Evolutionary conservation across 192 early-diverging fungal species (phyloP), one percentile per base, ranked within the genome.

Genomic region (Diversispora eburnea): DNA sequence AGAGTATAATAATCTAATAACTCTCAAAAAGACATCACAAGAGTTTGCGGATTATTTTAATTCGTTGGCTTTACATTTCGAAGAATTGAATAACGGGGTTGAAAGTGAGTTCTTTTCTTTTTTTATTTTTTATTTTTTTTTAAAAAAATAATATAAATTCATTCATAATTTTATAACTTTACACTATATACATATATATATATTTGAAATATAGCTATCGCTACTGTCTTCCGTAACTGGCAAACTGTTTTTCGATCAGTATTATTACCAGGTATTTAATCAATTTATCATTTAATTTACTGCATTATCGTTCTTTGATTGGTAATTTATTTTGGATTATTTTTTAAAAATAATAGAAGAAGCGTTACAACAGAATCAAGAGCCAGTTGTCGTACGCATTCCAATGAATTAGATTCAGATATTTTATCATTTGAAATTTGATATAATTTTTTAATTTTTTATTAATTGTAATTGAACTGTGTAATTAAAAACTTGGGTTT

Each of bases 201-300:
- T 6, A 19, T 67, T 67, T 67, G 15, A 9, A 17, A 33, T 65
- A 19, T 54, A 68, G 66, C 49, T 13, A 47, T 68, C 33, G 49
- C 47, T 33, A 68, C 46, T 13, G 33, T 68, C 8, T 47, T 68
- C 33, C 66, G 66, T 51, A 68, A 68, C 19, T 68, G 66, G 66
- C 66, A 68, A 54, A 39, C 66, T 20, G 49, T 68, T 68, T 68
- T 68, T 39, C 48, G 66, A 46, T 19, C 49, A 6, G 2, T 68
- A 17, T 68, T 54, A 54, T 54, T 52, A 15, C 15, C 48, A 49
- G 66, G 66, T 68, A 68, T 52, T n/a, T 62, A 13, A 15, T 20
- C 19, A 20, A 61, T 59, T 33, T 33, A 33, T 33, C 25, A 33
- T 33, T 33, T 33, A 33, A 33, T 33, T 33, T n/a, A n/a, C n/a